Percentiles rank a stretch among this genome's conserved stretches.
Conservation (phyloP, 306 rosid species). For the Betula pendula region DNA sequence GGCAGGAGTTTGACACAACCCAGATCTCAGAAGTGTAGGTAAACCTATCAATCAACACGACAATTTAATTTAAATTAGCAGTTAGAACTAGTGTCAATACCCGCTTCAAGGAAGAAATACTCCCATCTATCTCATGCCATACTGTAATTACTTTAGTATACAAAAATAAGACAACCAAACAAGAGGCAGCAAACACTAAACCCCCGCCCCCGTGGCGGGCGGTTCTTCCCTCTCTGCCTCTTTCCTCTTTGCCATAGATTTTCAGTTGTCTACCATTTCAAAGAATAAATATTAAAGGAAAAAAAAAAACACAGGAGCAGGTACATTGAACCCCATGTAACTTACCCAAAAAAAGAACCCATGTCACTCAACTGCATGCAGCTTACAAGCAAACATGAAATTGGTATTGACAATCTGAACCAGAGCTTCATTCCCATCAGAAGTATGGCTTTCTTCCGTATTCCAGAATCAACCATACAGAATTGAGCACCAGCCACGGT, state of each 20-base stretch:
- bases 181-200: too few species aligned
- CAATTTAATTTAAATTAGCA: too few species aligned
- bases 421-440: slow-evolving; percentile 84
- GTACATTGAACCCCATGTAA: not conserved
- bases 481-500: slow-evolving; percentile 24
- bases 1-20: too few species aligned
- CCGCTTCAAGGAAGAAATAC: too few species aligned
- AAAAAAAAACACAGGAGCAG: not conserved
- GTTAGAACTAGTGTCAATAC: too few species aligned
- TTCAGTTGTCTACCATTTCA: slow-evolving; percentile 1
- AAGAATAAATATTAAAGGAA: not conserved
- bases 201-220: too few species aligned
- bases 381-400: not conserved
- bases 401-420: slow-evolving; percentile 55
- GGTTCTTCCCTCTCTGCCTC: not conserved
- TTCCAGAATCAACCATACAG: slow-evolving; percentile 19
- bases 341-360: not conserved
- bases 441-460: slow-evolving; percentile 38
- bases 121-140: too few species aligned
- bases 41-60: too few species aligned
- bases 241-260: not conserved
- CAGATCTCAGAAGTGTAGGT: too few species aligned
- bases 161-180: too few species aligned
- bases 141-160: too few species aligned
- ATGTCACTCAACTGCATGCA: slow-evolving; percentile 9